Evolutionary conservation across 495 filamentous ascomycete species (phyloP), one percentile per base, ranked within the genome.

Genomic region (Penicillium salamii): DNA sequence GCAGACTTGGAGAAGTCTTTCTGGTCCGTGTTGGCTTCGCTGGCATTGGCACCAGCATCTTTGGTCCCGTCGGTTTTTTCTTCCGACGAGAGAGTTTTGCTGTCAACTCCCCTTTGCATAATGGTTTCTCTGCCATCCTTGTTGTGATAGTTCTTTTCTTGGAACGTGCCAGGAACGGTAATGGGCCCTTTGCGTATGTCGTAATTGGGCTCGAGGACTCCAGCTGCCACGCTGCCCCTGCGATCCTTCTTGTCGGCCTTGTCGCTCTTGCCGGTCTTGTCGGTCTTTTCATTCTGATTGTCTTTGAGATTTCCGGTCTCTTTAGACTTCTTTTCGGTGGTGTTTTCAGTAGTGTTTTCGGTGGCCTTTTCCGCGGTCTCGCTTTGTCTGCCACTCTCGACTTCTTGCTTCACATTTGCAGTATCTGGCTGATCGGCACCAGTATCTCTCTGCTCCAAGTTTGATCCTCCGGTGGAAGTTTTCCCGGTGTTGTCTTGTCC

Each of bases 151-250:
- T 24, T 45, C 42, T 34, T 36, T 23, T 45, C 46, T 2, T 52
- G 53, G 12, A 50, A 50, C 19, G 39, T n/a, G 42, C 54, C 35
- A 38, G 38, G 49, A 49, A 21, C 23, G 32, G 61, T 38, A 24
- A 64, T 59, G 11, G 61, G 61, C 11, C 61, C 61, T 15, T 49
- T 62, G 29, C 46, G 52, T 31, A 64, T 64, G 44, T 64, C 61
- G 15, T 59, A 34, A 14, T 64, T 64, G 7, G 46, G 24, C 23
- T 50, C 55, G 2, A 34, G 37, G 0, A 49, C 21, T 46, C 59
- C 48, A 15, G 38, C 39, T 7, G 39, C 31, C 29, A 50, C 38
- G 34, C 39, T 48, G 3, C 36, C 26, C 32, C 23, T 38, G 35
- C 14, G 46, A n/a, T 40, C 48, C 13, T 3, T 12, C 7, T 18